Base-by-base conservation (phyloP, 169 alveolate species). In the Haemoproteus tartakovskyi region DNA sequence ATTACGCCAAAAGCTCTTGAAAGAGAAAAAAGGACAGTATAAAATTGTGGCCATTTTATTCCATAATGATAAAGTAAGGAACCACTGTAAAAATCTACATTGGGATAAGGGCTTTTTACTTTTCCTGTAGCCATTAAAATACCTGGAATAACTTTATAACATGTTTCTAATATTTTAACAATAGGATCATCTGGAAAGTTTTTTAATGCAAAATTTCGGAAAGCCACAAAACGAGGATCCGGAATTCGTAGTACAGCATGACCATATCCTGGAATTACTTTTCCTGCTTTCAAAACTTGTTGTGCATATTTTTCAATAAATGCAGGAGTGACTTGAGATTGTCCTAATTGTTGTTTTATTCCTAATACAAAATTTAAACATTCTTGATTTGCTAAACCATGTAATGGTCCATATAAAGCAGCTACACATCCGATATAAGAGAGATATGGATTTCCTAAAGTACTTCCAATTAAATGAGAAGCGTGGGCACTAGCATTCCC, bases 1-100 rank as follows among this genome's bases (percentile, higher is more conserved):
- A 92, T 87, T 19, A 94, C 92, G 57, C 99, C 99, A n/a, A 94
- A 47, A 14, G 98, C 85, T 46, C 99, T 87, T 14, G 98, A 92
- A 14, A 96, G 94, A 12, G 98, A 97, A 79, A 96, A 96, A 27
- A 95, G 85, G 4, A 94, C 98, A 9, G 99, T 96, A 87, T 92
- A 96, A 80, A 82, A 94, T 50, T 94, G 94, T 47, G 93, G 92
- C 78, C 95, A 93, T 8, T 61, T 91, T 16, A 96, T 45, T 1
- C 97, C 98, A 79, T 87, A 94, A 74, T 92, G 94, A 67, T 89
- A 87, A 54, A 97, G 87, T 30, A 96, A 87, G 18, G 94, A 92
- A 24, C 99, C 99, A 26, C 97, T 92, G 63, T 92, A 95, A 78
- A 97, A 96, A 89, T 97, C 98, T 37, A 97, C 99, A 84, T 95